A percentile compares a stretch with the other conserved stretches of the same genome.
Evolutionary conservation across 495 filamentous ascomycete species (phyloP).

Genomic region (Penicillium roqueforti): DNA sequence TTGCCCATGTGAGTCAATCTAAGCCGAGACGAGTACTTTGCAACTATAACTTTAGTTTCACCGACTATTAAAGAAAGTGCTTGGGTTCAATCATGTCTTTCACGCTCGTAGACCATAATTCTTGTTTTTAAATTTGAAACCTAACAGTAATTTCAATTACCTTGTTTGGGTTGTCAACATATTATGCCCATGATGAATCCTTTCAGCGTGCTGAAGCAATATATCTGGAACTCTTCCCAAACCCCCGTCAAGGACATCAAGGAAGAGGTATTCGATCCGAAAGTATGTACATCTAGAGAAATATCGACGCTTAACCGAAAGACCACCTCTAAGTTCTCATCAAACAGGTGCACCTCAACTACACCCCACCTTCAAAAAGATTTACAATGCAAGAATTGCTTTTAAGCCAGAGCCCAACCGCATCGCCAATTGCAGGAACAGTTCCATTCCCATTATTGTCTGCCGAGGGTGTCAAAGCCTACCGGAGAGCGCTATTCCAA

Average conservation of each 20-base stretch:
- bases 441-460: slow-evolving; percentile 20
- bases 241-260: neutral
- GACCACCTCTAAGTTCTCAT: neutral
- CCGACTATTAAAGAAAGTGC: neutral
- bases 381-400: slow-evolving; percentile 19
- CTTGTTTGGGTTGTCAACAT: neutral
- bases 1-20: neutral
- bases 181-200: neutral
- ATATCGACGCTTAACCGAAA: neutral
- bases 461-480: slow-evolving; percentile 17
- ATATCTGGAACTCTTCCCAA: neutral
- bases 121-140: neutral
- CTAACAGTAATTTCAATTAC: neutral
- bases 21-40: neutral
- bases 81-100: neutral
- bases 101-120: neutral
- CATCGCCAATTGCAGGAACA: slow-evolving; percentile 21
- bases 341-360: slow-evolving; percentile 18
- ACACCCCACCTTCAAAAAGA: slow-evolving; percentile 15
- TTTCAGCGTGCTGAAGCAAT: neutral
- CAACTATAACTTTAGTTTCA: neutral
- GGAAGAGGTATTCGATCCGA: slow-evolving; percentile 10
- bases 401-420: slow-evolving; percentile 6
- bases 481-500: slow-evolving; percentile 19
- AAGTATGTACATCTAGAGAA: neutral